Evolutionary conservation across 495 filamentous ascomycete genomes (phyloP).

Genomic region (Penicillium dipodomyicola): DNA sequence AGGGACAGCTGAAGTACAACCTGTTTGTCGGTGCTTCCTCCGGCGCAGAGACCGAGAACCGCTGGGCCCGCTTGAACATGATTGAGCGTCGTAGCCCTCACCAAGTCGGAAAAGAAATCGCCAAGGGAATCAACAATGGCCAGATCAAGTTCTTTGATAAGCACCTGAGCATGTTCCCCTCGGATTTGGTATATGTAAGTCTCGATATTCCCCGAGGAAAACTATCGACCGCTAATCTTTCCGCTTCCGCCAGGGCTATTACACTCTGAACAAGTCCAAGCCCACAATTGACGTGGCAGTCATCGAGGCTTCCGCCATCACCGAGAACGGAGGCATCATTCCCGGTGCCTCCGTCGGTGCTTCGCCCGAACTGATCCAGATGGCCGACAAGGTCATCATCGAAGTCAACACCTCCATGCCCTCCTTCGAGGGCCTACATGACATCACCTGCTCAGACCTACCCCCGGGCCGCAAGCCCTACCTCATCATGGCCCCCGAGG

Average conservation of each 20-base stretch:
- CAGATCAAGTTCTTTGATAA: slow-evolving; percentile 91
- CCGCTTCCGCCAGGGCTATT: slow-evolving; percentile 58
- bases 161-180: slow-evolving; percentile 90
- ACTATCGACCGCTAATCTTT: slow-evolving; percentile 19
- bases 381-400: slow-evolving; percentile 90
- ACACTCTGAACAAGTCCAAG: slow-evolving; percentile 70
- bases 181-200: slow-evolving; percentile 77
- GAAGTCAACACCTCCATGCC: slow-evolving; percentile 89
- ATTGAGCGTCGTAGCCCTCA: slow-evolving; percentile 82
- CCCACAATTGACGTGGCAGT: slow-evolving; percentile 80
- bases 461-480: slow-evolving; percentile 83
- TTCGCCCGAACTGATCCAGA: slow-evolving; percentile 80
- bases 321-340: slow-evolving; percentile 88
- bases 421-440: slow-evolving; percentile 84
- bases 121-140: slow-evolving; percentile 87
- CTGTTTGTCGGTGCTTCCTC: slow-evolving; percentile 88
- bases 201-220: slow-evolving; percentile 16
- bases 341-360: slow-evolving; percentile 86
- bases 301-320: slow-evolving; percentile 85
- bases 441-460: slow-evolving; percentile 83
- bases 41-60: slow-evolving; percentile 87
- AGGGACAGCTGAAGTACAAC: slow-evolving; percentile 80
- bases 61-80: slow-evolving; percentile 85
- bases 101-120: slow-evolving; percentile 88
- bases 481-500: slow-evolving; percentile 73